phyloP scores from a whole-genome alignment of 805 yeast genomes.

The Metschnikowia vanudenii region DNA sequence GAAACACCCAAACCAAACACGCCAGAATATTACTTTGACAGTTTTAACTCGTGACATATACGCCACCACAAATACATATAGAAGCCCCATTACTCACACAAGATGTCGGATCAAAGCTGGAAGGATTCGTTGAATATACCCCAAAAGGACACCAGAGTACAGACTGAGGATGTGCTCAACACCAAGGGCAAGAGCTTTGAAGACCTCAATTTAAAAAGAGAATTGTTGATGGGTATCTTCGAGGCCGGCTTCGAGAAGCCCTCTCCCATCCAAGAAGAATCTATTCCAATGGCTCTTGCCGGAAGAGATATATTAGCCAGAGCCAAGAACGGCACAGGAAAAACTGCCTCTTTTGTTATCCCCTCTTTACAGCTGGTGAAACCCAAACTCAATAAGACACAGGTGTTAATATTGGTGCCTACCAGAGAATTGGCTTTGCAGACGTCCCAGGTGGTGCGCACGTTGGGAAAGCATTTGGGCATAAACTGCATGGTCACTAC shows the following conservation, averaged over 20 bases:
- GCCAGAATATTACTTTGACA: slow-evolving; percentile 2
- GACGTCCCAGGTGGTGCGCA: slow-evolving; percentile 95
- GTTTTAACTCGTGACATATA: not conserved
- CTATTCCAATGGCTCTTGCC: slow-evolving; percentile 91
- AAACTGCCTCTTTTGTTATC: slow-evolving; percentile 95
- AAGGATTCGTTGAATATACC: slow-evolving; percentile 74
- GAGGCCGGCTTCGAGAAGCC: slow-evolving; percentile 99
- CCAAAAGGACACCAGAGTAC: slow-evolving; percentile 85
- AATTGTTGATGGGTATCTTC: slow-evolving; percentile 94
- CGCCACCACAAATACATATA: not conserved
- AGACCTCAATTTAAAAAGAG: slow-evolving; percentile 88
- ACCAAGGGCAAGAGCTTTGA: slow-evolving; percentile 91
- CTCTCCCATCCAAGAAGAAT: slow-evolving; percentile 95
- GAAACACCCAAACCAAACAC: not conserved
- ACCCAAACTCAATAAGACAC: slow-evolving; percentile 80
- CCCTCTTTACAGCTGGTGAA: slow-evolving; percentile 89
- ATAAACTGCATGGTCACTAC: slow-evolving; percentile 96
- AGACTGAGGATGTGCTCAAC: slow-evolving; percentile 91
- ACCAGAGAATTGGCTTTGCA: slow-evolving; percentile 98
- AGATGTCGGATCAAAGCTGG: slow-evolving; percentile 47
- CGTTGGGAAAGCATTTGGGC: slow-evolving; percentile 91
- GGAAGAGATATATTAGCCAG: slow-evolving; percentile 96
- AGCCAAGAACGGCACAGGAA: slow-evolving; percentile 98
- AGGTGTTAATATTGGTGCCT: slow-evolving; percentile 91
- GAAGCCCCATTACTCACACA: not conserved